Base-by-base conservation (phyloP, 2,329 filamentous ascomycete genomes). In the Diplodia intermedia region DNA sequence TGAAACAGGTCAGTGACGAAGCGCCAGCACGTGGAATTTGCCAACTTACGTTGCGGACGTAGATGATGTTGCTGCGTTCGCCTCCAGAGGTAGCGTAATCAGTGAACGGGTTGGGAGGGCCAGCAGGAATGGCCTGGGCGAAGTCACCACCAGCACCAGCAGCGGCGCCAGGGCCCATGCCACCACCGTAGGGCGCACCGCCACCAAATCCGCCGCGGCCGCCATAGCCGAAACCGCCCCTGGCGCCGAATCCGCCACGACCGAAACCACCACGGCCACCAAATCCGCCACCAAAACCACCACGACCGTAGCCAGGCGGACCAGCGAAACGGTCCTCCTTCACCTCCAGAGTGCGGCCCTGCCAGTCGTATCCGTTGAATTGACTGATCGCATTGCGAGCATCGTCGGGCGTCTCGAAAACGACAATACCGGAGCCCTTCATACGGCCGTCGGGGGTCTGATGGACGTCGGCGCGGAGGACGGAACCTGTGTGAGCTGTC, bases 281-380 rank as follows among this genome's bases (percentile, higher is more conserved):
- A 69, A 83, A 83, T 69, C 86, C 86, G 43, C 86, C 82, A 74
- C 84, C 78, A 60, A 79, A 79, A 52, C 79, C 76, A 55, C 78
- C 77, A 36, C 75, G 72, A 29, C 79, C 78, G 53, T 79, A 80
- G 26, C 79, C 79, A 69, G 80, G 79, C 69, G 84, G 80, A 69
- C 88, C 89, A 69, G 95, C 95, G 78, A 94, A 99, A 68, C 95
- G 91, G 77, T 99, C 95, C 81, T 98, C 94, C 71, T 95, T 93
- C 71, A 99, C 95, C 79, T 99, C 95, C 62, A 99, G 88, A 65
- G 90, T 84, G 69, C 95, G 91, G 12, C 95, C 95, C 79, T 98
- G 94, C 95, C 95, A 99, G 71, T 99, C 95, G 78, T 97, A 98
- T 69, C 95, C 95, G 78, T 98, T 97, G 85, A 98, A 99, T 73